Evolutionary conservation across 768 basidiomycete genomes (phyloP).

Genomic region (Macrolepiota fuliginosa): DNA sequence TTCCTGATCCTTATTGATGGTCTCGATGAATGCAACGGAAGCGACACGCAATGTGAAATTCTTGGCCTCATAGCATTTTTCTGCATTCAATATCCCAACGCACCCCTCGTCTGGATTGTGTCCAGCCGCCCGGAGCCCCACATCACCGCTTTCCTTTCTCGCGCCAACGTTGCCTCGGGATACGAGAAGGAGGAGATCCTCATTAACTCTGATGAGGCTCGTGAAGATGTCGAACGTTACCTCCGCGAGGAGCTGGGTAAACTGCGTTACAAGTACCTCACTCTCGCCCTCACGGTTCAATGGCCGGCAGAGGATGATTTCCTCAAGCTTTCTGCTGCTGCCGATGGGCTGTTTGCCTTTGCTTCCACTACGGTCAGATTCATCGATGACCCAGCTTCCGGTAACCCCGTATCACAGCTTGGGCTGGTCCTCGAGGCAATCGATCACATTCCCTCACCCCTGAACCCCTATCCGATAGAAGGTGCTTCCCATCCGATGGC

Average conservation of each 20-base stretch:
- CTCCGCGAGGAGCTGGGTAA: too few species aligned
- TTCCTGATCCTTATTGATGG: not conserved
- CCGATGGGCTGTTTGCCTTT: not conserved
- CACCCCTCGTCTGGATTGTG: conserved; percentile 23
- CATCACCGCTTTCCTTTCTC: conserved; percentile 15
- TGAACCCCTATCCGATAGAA: too few species aligned
- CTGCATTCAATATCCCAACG: not conserved
- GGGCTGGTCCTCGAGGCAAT: not conserved
- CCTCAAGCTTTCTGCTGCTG: too few species aligned
- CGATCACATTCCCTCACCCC: not conserved
- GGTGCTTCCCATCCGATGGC: not conserved
- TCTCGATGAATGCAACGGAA: conserved; percentile 21
- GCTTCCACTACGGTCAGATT: not conserved
- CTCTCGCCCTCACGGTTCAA: not conserved
- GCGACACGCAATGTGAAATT: conserved; percentile 13
- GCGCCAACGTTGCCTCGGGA: not conserved
- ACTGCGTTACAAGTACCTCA: conserved; percentile 8
- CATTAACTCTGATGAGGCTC: too few species aligned
- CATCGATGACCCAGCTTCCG: not conserved
- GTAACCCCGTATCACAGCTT: not conserved
- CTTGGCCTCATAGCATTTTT: conserved; percentile 10
- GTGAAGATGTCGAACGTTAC: too few species aligned
- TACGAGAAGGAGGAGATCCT: conserved; percentile 1
- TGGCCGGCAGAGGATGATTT: not conserved
- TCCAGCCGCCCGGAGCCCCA: conserved; percentile 23